These are phyloP conservation scores for Cucurbita ficifolia DNA, from an alignment of 306 rosid genomes.

Conservation along the genomic window DNA sequence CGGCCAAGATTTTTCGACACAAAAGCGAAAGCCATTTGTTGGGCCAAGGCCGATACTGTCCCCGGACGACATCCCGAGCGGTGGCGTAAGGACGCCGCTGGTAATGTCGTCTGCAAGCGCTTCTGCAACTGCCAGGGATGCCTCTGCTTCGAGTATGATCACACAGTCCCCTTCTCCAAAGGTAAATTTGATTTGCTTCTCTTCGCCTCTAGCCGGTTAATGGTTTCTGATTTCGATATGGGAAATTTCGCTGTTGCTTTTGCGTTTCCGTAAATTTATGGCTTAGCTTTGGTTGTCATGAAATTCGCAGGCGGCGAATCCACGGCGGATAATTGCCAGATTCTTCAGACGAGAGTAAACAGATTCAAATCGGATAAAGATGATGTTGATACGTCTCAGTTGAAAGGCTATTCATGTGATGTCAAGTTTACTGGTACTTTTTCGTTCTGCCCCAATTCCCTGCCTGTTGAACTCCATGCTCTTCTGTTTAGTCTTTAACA, in stretches of 20 bases:
- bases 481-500: background rate
- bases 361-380: constrained; percentile 67
- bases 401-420: constrained; percentile 48
- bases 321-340: constrained; percentile 65
- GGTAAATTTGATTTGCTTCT: constrained; percentile 19
- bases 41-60: constrained; percentile 53
- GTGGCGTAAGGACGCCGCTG: constrained; percentile 94
- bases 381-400: constrained; percentile 35
- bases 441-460: background rate
- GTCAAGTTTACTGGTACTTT: constrained; percentile 54
- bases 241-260: background rate
- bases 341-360: constrained; percentile 89
- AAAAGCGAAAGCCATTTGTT: constrained; percentile 49
- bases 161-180: constrained; percentile 77
- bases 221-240: background rate
- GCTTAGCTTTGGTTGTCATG: constrained; percentile 1
- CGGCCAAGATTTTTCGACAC: constrained; percentile 57
- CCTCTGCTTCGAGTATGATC: constrained; percentile 94
- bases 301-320: constrained; percentile 70
- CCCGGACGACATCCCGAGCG: constrained; percentile 90
- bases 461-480: background rate
- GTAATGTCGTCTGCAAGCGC: constrained; percentile 82
- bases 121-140: constrained; percentile 78
- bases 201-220: background rate
- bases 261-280: background rate